phyloP scores from a whole-genome alignment of 495 filamentous ascomycete species.

The Echria macrotheca region DNA sequence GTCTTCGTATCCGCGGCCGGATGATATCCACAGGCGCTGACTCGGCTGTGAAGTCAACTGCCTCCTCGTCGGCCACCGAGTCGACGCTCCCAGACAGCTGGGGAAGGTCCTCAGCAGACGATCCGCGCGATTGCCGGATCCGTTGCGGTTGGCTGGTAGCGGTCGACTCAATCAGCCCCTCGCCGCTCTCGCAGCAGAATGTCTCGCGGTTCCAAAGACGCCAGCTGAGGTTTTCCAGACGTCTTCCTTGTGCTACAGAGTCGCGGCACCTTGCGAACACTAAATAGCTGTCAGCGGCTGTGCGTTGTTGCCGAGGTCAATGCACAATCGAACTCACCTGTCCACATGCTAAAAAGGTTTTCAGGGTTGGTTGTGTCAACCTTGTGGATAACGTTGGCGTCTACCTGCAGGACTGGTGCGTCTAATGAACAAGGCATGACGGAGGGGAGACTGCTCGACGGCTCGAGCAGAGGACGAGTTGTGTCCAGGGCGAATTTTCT shows the following conservation, averaged over 20 bases:
- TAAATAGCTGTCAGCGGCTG: constrained; percentile 39
- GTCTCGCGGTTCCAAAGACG: constrained; percentile 93
- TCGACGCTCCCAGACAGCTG: constrained; percentile 89
- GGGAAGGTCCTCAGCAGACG: constrained; percentile 54
- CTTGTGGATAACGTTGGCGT: constrained; percentile 82
- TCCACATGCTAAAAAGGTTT: constrained; percentile 97
- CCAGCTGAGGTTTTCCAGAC: constrained; percentile 95
- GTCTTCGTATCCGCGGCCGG: constrained; percentile 52
- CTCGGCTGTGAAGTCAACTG: constrained; percentile 60
- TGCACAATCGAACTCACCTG: too few species aligned
- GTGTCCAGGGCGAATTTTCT: constrained; percentile 17
- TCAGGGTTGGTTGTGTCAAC: constrained; percentile 89
- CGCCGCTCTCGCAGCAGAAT: constrained; percentile 73
- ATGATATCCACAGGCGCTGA: constrained; percentile 51
- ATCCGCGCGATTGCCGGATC: constrained; percentile 32
- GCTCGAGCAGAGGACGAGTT: constrained; percentile 23
- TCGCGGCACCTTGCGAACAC: constrained; percentile 95
- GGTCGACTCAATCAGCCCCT: constrained; percentile 29
- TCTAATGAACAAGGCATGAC: constrained; percentile 33
- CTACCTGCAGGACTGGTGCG: constrained; percentile 65
- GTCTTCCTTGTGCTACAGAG: constrained; percentile 85
- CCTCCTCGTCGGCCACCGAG: constrained; percentile 71
- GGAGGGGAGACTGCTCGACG: constrained; percentile 25
- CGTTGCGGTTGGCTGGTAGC: constrained; percentile 42
- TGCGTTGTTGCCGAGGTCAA: too few species aligned